Evolutionary conservation across 116 monocot genomes (phyloP), one percentile per base, ranked within the genome.

Genomic region (Cymodocea nodosa): DNA sequence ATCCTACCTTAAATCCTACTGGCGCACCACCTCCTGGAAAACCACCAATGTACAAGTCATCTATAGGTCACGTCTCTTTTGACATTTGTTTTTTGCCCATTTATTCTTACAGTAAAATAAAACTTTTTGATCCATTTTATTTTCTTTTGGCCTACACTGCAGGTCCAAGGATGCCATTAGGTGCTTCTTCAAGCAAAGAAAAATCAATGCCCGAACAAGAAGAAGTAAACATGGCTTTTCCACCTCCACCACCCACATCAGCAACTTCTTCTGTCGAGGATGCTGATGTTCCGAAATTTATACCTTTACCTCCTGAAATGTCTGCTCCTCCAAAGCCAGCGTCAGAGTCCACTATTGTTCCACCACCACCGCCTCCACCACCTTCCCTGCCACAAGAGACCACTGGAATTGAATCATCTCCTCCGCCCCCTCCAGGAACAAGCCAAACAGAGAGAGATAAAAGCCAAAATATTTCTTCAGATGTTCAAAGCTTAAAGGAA

Each of bases 11-110:
- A 23, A 97, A 97, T 62, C 97, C 97, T 37, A 91, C 97, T 5
- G 97, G 97, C 30, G 88, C 97, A 52, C 97, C 97, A 62, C 97
- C 97, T 71, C 97, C 97, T 78, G 97, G 97, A 75, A 97, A 91
- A 65, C 97, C 91, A 73, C 97, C 91, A 5, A 97, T 97, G 97
- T 97, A 97, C 70, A 88, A 97, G 78, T 87, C 91, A 20, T 81
- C 97, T 60, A 78, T 91, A 82, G 97, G 97, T 97, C 51, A 56
- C 14, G 51, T 15, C 17, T 34, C 19, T 52, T 71, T 19, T 34
- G 52, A 30, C 2, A 50, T 65, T 65, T 50, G 17, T 19, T 22
- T 44, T 44, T 24, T 23, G 13, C 58, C 58, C 23, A 58, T 10
- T 44, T 44, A 10, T 44, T 8, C 12, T 44, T 44, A 10, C 7